Evolutionary conservation across 202 grass and related monocot genomes (phyloP).

Genomic region (Eragrostis tef): DNA sequence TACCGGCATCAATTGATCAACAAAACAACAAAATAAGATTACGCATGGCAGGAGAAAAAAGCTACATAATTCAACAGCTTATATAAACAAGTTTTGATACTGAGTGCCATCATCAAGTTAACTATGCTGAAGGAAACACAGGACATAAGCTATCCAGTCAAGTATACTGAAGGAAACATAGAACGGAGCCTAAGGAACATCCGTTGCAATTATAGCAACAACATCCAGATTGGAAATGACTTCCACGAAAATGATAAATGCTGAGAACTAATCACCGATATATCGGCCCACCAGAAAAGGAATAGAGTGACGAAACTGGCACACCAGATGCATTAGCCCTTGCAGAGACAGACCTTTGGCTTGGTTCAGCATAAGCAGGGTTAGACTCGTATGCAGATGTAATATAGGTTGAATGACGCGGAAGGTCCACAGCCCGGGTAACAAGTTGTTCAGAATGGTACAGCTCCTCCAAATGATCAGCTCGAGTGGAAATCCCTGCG

Average conservation of each 20-base stretch:
- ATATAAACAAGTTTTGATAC: neutral
- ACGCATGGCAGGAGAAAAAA: neutral
- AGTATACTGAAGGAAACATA: slow-evolving; percentile 9
- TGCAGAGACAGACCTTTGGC: slow-evolving; percentile 28
- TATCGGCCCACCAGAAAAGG: slow-evolving; percentile 44
- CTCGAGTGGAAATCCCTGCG: slow-evolving; percentile 27
- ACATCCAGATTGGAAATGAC: slow-evolving; percentile 15
- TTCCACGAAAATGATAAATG: slow-evolving; percentile 17
- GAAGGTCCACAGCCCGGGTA: slow-evolving; percentile 36
- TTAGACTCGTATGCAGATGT: slow-evolving; percentile 38
- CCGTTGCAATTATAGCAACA: neutral
- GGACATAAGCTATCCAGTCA: neutral
- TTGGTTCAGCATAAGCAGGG: slow-evolving; percentile 47
- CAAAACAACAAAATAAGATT: slow-evolving; percentile 5
- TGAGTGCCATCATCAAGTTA: slow-evolving; percentile 17
- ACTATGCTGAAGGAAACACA: slow-evolving; percentile 4
- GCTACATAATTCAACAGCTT: slow-evolving; percentile 19
- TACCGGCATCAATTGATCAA: neutral
- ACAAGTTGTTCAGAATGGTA: slow-evolving; percentile 43
- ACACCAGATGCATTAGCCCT: slow-evolving; percentile 30
- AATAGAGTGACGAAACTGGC: slow-evolving; percentile 52
- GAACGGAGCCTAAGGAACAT: neutral
- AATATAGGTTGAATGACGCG: slow-evolving; percentile 13
- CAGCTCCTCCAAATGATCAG: slow-evolving; percentile 35
- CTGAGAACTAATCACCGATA: slow-evolving; percentile 45